Evolutionary conservation across 2,329 filamentous ascomycete genomes (phyloP), one percentile per base, ranked within the genome.

Genomic region (Juglanconis oblonga): DNA sequence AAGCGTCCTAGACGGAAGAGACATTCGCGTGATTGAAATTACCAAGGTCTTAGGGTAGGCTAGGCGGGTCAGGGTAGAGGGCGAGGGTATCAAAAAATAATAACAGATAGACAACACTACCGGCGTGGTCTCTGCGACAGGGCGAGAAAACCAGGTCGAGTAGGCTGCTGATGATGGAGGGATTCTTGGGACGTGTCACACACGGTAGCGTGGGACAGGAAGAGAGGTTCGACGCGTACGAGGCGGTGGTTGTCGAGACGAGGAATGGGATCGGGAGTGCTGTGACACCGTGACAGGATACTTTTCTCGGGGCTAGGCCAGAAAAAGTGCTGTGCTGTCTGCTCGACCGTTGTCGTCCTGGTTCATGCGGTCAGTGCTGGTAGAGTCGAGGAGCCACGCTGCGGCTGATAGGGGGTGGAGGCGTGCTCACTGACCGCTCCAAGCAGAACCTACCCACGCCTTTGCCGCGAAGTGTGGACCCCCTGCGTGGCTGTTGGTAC

Each of bases 11-110:
- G 44, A 47, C 59, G 56, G 54, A 63, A 61, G 61, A 62, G 62
- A 64, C 62, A 64, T 64, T 57, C 62, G 59, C 48, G 53, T 48
- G 24, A 17, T 44, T 33, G 48, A 45, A 55, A 59, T 55, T 55
- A 55, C 52, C 52, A 55, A 59, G 44, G 40, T 45, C 38, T 55
- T 45, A 35, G 11, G 29, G 35, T 44, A 33, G 47, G 24, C 24
- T 24, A 24, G 24, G 24, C 24, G 24, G 24, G 24, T 24, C 24
- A 24, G 24, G 24, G 24, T 24, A 24, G 24, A 24, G 24, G 29
- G 35, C 36, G 55, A 55, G 55, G 59, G 56, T 59, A 62, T 62
- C 56, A 52, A 48, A 52, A 38, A 58, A 36, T 38, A 54, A 38
- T 24, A 24, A 24, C 24, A 24, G 54, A 42, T 36, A 47, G 5